Conservation (phyloP, 1,284 basidiomycete genomes). For the Microbotryum saponariae region DNA sequence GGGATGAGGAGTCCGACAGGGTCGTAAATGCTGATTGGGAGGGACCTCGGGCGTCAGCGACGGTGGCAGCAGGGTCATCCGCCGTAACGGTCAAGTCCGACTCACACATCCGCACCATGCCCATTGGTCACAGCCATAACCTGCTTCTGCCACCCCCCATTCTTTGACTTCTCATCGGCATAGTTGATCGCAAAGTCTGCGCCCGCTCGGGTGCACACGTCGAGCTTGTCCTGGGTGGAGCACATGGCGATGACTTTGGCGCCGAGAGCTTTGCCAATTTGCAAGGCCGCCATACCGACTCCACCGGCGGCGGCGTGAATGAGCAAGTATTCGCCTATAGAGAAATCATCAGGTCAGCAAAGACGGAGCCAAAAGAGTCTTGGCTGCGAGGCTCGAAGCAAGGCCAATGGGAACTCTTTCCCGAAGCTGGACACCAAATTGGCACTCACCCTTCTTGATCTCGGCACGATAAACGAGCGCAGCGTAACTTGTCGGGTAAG, state of each 20-base stretch:
- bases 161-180: slow-evolving; percentile 36
- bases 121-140: slow-evolving; percentile 61
- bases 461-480: slow-evolving; percentile 76
- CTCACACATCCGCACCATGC: slow-evolving; percentile 56
- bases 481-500: slow-evolving; percentile 64
- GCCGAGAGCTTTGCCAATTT: slow-evolving; percentile 62
- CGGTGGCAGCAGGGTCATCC: not conserved
- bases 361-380: no score
- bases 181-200: slow-evolving; percentile 45
- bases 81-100: slow-evolving; percentile 4
- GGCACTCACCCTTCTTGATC: slow-evolving; percentile 49
- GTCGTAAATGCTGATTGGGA: slow-evolving; percentile 57
- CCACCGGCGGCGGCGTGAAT: slow-evolving; percentile 85
- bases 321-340: slow-evolving; percentile 59
- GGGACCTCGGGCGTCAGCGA: not conserved
- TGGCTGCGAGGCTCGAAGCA: no score
- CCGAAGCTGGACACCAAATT: no score
- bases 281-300: slow-evolving; percentile 83
- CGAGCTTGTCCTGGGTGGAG: slow-evolving; percentile 39
- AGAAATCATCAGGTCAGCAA: no score
- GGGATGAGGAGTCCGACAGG: slow-evolving; percentile 66
- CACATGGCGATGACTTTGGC: slow-evolving; percentile 47
- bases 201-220: slow-evolving; percentile 42
- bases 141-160: slow-evolving; percentile 42
- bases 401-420: no score